Conservation (phyloP, 495 filamentous ascomycete genomes). For the Podospora sp. region DNA sequence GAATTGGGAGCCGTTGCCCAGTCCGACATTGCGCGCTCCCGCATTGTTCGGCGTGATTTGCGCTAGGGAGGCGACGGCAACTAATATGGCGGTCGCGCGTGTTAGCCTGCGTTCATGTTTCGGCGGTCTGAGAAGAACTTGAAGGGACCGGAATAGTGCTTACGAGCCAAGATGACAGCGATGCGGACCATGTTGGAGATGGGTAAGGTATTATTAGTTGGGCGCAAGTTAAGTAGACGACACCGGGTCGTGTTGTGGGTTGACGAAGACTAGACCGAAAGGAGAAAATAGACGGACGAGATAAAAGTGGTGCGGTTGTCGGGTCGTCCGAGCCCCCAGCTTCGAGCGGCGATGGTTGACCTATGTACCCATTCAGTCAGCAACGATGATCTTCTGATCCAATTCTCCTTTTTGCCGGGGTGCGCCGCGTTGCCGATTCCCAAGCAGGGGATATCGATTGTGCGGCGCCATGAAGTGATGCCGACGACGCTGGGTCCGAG, state of each 20-base stretch:
- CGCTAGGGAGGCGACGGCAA: conserved; percentile 37
- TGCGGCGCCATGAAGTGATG: no score
- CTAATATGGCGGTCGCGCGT: conserved; percentile 23
- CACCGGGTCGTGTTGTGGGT: conserved; percentile 29
- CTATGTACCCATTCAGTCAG: no score
- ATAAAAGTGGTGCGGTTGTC: conserved; percentile 15
- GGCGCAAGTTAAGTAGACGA: conserved; percentile 16
- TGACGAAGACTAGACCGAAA: neutral
- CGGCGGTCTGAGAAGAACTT: no score
- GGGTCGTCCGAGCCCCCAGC: neutral
- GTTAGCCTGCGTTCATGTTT: no score
- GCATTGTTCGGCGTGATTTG: conserved; percentile 46
- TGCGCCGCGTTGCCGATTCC: no score
- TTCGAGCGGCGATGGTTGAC: no score
- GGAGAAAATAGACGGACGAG: neutral
- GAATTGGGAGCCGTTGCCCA: conserved; percentile 55
- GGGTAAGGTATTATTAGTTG: neutral
- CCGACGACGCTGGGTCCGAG: no score
- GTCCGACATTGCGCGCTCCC: conserved; percentile 50
- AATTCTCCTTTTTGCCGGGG: no score
- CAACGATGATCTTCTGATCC: no score
- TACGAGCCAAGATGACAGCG: conserved; percentile 38
- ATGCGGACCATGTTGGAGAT: conserved; percentile 46
- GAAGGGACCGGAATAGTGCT: no score
- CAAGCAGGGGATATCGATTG: no score